phyloP scores from a whole-genome alignment of 352 stramenopile species.

The Pythium sp. region DNA sequence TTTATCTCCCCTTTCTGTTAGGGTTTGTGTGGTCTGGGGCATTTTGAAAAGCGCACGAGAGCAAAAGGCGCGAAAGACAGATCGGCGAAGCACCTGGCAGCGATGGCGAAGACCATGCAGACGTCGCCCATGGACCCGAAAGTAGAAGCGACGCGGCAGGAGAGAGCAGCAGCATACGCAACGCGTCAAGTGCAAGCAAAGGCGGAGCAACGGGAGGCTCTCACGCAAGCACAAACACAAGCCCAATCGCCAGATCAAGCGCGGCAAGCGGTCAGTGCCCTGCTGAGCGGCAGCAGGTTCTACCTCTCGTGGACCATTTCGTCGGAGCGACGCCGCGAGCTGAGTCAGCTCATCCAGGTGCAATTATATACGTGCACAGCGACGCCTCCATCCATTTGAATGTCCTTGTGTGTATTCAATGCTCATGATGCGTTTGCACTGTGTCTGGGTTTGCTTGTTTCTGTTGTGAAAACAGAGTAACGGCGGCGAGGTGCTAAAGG shows the following conservation, averaged over 20 bases:
- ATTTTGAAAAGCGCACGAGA: slow-evolving; percentile 9
- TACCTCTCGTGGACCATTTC: slow-evolving; percentile 10
- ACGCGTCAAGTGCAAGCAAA: not conserved
- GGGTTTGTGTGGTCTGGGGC: not conserved
- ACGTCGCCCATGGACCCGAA: not conserved
- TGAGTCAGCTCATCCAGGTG: slow-evolving; percentile 16
- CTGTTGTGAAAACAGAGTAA: slow-evolving; percentile 16
- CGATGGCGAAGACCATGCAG: slow-evolving; percentile 3
- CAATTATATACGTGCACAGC: not conserved
- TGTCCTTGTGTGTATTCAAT: not conserved
- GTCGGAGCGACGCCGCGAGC: not conserved
- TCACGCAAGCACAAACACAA: not conserved
- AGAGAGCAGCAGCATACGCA: not conserved
- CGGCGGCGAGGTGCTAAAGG: slow-evolving; percentile 28
- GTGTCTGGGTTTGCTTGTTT: not conserved
- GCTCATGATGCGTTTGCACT: not conserved
- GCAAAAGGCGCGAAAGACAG: slow-evolving; percentile 6
- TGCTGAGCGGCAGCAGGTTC: slow-evolving; percentile 13
- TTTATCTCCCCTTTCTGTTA: not conserved
- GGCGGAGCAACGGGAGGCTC: not conserved
- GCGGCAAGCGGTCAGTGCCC: not conserved
- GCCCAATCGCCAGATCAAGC: not conserved
- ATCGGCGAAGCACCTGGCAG: not conserved
- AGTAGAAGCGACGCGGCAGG: not conserved
- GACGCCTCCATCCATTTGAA: not conserved